These are phyloP conservation scores for Pyrus pyrifolia DNA, from an alignment of 306 rosid genomes.

Conservation along the genomic window DNA sequence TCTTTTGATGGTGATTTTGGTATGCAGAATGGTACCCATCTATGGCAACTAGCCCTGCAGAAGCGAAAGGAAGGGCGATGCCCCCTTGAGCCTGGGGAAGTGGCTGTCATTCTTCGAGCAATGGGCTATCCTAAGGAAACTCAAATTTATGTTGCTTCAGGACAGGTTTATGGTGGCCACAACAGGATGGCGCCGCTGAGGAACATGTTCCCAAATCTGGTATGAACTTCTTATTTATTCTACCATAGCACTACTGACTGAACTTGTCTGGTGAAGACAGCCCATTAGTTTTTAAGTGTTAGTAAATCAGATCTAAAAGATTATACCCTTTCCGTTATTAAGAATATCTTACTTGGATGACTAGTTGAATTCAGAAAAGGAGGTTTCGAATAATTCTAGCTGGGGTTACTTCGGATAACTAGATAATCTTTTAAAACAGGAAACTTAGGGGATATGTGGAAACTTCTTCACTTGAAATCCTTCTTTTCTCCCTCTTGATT, in stretches of 20 bases:
- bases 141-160: conserved; percentile 97
- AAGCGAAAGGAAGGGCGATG: conserved; percentile 98
- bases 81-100: conserved; percentile 99
- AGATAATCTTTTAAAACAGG: not conserved
- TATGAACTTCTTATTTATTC: conserved; percentile 8
- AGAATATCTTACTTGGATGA: not conserved
- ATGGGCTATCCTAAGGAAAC: conserved; percentile 98
- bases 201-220: conserved; percentile 95
- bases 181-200: conserved; percentile 96
- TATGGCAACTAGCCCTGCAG: conserved; percentile 97
- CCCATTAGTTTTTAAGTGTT: not conserved
- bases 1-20: conserved; percentile 20
- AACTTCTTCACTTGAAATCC: not conserved
- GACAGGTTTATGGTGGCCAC: conserved; percentile 98
- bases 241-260: not conserved
- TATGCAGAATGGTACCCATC: conserved; percentile 96
- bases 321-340: not conserved
- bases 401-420: not conserved
- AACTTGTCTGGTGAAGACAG: not conserved
- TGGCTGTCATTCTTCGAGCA: conserved; percentile 96
- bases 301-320: not conserved
- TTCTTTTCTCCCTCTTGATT: not conserved
- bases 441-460: not conserved
- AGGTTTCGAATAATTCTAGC: not conserved
- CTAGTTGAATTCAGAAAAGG: not conserved